Evolutionary conservation across 805 yeast genomes (phyloP), one percentile per base, ranked within the genome.

Genomic region (Wickerhamiella dianesei): DNA sequence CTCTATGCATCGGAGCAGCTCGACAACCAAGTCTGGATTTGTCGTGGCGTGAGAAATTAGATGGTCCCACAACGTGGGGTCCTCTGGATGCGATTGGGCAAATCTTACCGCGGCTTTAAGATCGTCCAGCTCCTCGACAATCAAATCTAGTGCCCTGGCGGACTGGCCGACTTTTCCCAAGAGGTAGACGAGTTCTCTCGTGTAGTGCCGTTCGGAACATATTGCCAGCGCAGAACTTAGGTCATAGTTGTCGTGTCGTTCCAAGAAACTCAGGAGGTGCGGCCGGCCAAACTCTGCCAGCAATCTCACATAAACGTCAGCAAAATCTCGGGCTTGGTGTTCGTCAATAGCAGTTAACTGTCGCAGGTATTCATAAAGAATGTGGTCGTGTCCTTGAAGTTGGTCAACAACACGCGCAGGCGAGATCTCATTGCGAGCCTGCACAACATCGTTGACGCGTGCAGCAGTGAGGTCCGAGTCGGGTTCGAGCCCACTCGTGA

Each of bases 161-260:
- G 79, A 77, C 53, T 83, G 82, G 1, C 98, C 97, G 21, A 83
- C 79, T 55, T 77, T 76, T 3, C 95, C 94, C 50, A 85, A 71
- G 25, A 92, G 63, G 57, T 77, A 87, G 0, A 92, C 94, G 37
- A 87, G 68, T 57, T 89, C 97, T 37, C 80, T 76, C 37, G 70
- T 71, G 37, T 73, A 70, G 1, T 70, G 70, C 19, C 70, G 65
- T 9, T 59, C 49, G 50, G 78, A 77, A 56, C 94, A 84, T 1
- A 80, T 60, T 13, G 65, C 62, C n/a, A 88, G 75, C 0, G 96
- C 95, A 29, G 60, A 54, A 39, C 77, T 82, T 40, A 87, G 74
- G 50, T 82, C 74, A 53, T 80, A 76, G 21, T 71, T 71, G 50
- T 77, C 75, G 44, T 64, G 67, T 42, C 67, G 68, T 53, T 72